phyloP scores from a whole-genome alignment of 305 asterid species.

The Fraxinus paxiana region DNA sequence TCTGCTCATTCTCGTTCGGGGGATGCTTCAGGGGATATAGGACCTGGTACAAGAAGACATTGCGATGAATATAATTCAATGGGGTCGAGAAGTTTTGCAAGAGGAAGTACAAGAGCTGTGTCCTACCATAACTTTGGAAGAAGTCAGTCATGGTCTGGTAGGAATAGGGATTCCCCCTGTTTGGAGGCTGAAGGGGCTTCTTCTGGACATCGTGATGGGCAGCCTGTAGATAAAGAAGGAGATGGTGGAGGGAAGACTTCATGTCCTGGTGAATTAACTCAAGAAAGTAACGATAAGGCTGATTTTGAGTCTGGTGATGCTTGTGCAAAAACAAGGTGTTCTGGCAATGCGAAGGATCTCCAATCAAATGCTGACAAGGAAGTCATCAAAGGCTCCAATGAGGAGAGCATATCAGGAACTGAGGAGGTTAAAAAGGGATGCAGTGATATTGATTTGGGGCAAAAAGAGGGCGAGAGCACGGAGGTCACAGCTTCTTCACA shows the following conservation, averaged over 20 bases:
- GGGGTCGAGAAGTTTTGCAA: constrained; percentile 36
- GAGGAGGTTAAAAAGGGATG: constrained; percentile 19
- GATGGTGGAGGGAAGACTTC: constrained; percentile 33
- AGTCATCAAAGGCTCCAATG: not conserved
- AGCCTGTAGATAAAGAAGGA: constrained; percentile 36
- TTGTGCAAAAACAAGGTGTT: not conserved
- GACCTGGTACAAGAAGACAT: constrained; percentile 45
- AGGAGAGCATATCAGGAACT: constrained; percentile 5
- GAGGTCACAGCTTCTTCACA: constrained; percentile 26
- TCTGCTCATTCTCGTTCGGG: constrained; percentile 58
- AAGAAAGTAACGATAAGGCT: constrained; percentile 33
- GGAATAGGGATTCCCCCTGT: constrained; percentile 36
- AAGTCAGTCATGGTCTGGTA: constrained; percentile 55
- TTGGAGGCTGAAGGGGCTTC: constrained; percentile 46
- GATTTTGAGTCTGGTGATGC: constrained; percentile 27
- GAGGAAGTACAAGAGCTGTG: constrained; percentile 60
- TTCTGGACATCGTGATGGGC: constrained; percentile 31
- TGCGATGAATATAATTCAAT: constrained; percentile 45
- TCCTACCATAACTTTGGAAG: constrained; percentile 48
- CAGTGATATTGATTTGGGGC: not conserved
- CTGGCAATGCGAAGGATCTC: not conserved
- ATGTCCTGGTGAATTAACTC: constrained; percentile 40
- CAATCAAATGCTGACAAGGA: not conserved
- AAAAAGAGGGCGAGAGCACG: constrained; percentile 18
- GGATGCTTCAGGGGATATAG: constrained; percentile 41